A percentile compares a stretch with the other conserved stretches of the same genome.
These are phyloP conservation scores for Closterium sp. DNA, from an alignment of 139 green algal species.

Conservation along the genomic window DNA sequence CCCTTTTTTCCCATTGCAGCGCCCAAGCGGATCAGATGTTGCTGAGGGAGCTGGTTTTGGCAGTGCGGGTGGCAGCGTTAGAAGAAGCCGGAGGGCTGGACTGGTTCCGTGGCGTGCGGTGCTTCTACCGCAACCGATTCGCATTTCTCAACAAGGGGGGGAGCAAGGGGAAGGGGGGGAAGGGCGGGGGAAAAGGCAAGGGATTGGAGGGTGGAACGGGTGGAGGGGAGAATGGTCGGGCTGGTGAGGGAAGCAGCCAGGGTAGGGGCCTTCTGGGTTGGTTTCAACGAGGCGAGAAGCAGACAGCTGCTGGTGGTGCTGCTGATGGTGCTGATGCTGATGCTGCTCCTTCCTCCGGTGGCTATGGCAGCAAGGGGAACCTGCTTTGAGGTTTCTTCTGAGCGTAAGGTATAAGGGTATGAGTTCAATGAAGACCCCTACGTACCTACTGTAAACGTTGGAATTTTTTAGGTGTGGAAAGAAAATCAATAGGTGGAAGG, in stretches of 20 bases:
- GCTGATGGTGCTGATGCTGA: no score
- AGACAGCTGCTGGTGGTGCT: neutral
- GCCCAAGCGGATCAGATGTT: conserved; percentile 1
- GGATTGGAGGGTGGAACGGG: neutral
- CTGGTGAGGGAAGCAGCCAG: neutral
- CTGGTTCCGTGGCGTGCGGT: neutral
- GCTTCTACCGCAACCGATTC: conserved; percentile 1
- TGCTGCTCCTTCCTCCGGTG: neutral
- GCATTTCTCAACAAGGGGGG: neutral
- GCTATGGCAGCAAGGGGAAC: neutral
- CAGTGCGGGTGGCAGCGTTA: neutral
- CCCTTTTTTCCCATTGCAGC: neutral
- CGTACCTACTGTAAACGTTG: no score
- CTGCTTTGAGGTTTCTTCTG: neutral
- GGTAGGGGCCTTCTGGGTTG: neutral
- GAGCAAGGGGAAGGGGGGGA: neutral
- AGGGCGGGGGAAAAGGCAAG: neutral
- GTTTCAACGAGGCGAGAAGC: neutral
- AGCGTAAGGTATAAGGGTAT: no score
- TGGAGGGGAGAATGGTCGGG: neutral
- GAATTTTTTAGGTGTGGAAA: no score
- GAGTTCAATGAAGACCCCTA: no score
- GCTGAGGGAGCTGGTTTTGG: neutral
- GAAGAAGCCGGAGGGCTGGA: conserved; percentile 2
- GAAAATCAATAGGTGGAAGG: no score